phyloP scores from a whole-genome alignment of 768 basidiomycete species.

The Cystofilobasidium capitatum region DNA sequence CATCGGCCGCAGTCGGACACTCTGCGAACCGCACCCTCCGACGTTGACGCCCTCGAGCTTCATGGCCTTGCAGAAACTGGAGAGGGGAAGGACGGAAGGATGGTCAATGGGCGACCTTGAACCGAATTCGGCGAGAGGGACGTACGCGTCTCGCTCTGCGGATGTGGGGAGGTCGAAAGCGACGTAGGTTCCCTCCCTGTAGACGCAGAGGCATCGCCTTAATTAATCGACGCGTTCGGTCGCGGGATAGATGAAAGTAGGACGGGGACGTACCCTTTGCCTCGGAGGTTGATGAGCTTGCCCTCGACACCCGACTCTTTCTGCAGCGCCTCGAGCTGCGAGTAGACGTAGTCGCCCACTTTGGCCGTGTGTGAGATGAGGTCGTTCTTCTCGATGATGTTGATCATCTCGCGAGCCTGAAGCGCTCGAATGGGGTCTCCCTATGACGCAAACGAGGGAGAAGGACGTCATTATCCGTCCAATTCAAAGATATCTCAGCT shows the following conservation, averaged over 20 bases:
- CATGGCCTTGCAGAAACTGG: conserved; percentile 29
- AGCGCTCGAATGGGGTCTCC: conserved; percentile 41
- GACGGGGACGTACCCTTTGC: conserved; percentile 32
- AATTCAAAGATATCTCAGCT: neutral
- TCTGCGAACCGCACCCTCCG: conserved; percentile 37
- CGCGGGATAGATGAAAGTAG: too few species aligned
- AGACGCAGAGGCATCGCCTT: too few species aligned
- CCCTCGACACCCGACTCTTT: conserved; percentile 19
- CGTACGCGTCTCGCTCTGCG: conserved; percentile 35
- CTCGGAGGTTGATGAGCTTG: conserved; percentile 33
- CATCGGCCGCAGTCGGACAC: conserved; percentile 38
- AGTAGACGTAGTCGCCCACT: conserved; percentile 37
- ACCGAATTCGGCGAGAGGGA: conserved; percentile 20
- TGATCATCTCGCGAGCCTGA: conserved; percentile 40
- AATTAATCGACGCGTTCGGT: too few species aligned
- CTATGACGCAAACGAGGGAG: neutral
- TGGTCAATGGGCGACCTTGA: neutral
- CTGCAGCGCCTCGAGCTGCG: conserved; percentile 29
- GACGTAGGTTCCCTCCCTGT: conserved; percentile 39
- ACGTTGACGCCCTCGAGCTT: conserved; percentile 39
- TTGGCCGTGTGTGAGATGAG: conserved; percentile 39
- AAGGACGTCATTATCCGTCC: neutral
- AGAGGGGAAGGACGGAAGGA: neutral
- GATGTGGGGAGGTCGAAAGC: conserved; percentile 39
- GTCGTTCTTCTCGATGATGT: conserved; percentile 38